phyloP scores from a whole-genome alignment of 805 yeast species.

The Cyberlindnera mississippiensis region DNA sequence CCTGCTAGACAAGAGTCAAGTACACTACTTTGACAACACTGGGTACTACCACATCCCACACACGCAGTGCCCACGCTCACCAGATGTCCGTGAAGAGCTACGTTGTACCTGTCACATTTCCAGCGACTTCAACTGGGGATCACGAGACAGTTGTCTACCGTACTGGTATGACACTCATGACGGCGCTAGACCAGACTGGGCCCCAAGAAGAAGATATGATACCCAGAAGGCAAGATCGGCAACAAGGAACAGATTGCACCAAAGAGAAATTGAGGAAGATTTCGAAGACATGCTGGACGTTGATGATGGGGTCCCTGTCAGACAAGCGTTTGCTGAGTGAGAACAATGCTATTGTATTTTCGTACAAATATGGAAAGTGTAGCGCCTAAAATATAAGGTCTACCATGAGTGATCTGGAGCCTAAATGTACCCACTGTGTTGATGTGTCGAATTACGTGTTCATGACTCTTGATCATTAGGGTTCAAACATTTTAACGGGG shows the following conservation, averaged over 20 bases:
- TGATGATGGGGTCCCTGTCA: neutral
- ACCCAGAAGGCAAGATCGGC: conserved; percentile 1
- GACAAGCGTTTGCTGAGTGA: neutral
- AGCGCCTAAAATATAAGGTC: too few species aligned
- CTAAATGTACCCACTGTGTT: too few species aligned
- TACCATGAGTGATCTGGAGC: too few species aligned
- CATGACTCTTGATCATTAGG: too few species aligned
- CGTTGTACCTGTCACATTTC: conserved; percentile 48
- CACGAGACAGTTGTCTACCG: conserved; percentile 24
- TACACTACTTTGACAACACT: conserved; percentile 70
- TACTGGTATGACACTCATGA: conserved; percentile 21
- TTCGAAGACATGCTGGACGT: conserved; percentile 1
- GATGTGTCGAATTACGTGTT: too few species aligned
- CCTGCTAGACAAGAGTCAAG: conserved; percentile 49
- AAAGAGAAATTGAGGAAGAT: conserved; percentile 1
- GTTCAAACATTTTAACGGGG: too few species aligned
- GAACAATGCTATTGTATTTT: neutral
- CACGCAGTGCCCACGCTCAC: conserved; percentile 53
- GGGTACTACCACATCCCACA: conserved; percentile 68
- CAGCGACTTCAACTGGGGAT: conserved; percentile 26
- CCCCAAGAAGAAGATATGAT: conserved; percentile 14
- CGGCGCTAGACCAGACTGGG: conserved; percentile 17
- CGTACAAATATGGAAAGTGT: too few species aligned
- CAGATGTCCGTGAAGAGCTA: conserved; percentile 40
- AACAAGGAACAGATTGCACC: neutral